phyloP scores from a whole-genome alignment of 2,329 filamentous ascomycete species.

The Stagonosporopsis chrysanthemi region DNA sequence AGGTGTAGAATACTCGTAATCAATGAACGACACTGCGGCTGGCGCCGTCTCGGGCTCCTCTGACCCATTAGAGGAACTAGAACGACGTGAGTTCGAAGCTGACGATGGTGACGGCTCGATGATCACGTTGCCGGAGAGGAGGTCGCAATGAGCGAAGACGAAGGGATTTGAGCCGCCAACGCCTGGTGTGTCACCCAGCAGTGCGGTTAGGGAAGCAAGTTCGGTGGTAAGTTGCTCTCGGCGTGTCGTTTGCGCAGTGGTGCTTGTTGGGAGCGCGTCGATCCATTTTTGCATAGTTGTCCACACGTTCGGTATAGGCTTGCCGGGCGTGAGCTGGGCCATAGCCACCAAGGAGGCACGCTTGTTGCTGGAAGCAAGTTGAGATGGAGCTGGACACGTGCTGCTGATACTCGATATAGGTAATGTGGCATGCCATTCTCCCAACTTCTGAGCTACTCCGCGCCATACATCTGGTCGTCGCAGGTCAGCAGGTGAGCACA shows the following conservation, averaged over 20 bases:
- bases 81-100: constrained; percentile 43
- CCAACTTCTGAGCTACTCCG: constrained; percentile 83
- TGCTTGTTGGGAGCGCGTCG: constrained; percentile 77
- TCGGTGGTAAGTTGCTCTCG: constrained; percentile 76
- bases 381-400: constrained; percentile 45
- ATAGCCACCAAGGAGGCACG: constrained; percentile 48
- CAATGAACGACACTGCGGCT: constrained; percentile 73
- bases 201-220: constrained; percentile 71
- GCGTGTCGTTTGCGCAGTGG: constrained; percentile 71
- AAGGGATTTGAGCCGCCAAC: constrained; percentile 75
- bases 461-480: constrained; percentile 77
- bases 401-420: constrained; percentile 61
- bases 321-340: constrained; percentile 64
- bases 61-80: constrained; percentile 42
- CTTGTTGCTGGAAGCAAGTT: constrained; percentile 43
- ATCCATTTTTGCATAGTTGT: constrained; percentile 97
- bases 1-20: constrained; percentile 97
- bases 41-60: constrained; percentile 41
- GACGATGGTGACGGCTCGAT: constrained; percentile 65
- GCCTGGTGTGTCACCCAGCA: constrained; percentile 78
- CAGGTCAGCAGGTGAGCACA: constrained; percentile 82
- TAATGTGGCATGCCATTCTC: constrained; percentile 87
- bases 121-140: constrained; percentile 96
- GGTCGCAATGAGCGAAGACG: constrained; percentile 93
- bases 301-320: constrained; percentile 87